Base-by-base conservation (phyloP, 164 flowering plant species). In the Chloranthus sessilifolius region DNA sequence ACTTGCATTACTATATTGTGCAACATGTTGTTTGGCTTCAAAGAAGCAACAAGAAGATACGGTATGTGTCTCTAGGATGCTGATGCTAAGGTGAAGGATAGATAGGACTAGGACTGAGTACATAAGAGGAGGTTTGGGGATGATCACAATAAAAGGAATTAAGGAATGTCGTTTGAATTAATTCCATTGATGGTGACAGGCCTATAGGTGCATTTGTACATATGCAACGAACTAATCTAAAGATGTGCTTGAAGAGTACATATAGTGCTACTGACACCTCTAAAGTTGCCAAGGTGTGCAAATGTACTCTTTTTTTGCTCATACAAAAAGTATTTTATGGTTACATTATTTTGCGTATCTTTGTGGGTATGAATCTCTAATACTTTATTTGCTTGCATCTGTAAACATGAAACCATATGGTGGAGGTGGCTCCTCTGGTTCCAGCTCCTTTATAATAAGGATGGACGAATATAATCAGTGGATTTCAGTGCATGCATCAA, bases 151-250 rank as follows among this genome's bases (percentile, higher is more conserved):
- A n/a, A n/a, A n/a, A n/a, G n/a, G n/a, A n/a, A n/a, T n/a, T n/a
- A n/a, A n/a, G n/a, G n/a, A n/a, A n/a, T n/a, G n/a, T n/a, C n/a
- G n/a, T n/a, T n/a, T n/a, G n/a, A n/a, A n/a, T n/a, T n/a, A n/a
- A n/a, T 27, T 51, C 6, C 40, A 29, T 52, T 54, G 28, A 1
- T 42, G 38, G 40, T 53, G 6, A 34, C 83, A 92, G 99, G 85
- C 95, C 99, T n/a, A 88, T 92, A 28, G 99, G 99, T 70, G 99
- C 95, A 50, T 91, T 86, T 38, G 56, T 86, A 38, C 82, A 72
- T 74, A 74, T 86, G 95, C 88, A 79, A 63, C 58, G 88, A 10
- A 69, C 61, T 0, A 81, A 83, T 72, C 87, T 91, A 16, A 91
- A 91, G 62, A 80, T 91, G 91, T 78, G 85, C 62, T 69, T 92